These are phyloP conservation scores for Aspergillus novoparasiticus DNA, from an alignment of 2,329 filamentous ascomycete species.

Conservation along the genomic window DNA sequence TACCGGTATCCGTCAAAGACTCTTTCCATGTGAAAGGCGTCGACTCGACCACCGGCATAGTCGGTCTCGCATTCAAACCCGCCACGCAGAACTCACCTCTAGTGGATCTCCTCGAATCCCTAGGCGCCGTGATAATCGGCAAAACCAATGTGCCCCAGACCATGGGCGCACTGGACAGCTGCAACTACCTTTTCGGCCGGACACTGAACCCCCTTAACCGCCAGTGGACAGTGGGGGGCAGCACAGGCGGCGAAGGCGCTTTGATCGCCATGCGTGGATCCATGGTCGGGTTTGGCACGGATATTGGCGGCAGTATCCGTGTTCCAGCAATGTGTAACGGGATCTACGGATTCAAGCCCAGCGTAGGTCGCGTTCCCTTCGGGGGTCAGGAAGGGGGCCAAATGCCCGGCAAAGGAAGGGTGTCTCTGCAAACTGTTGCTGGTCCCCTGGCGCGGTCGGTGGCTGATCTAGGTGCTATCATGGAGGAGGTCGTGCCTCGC, in stretches of 20 bases:
- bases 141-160: slow-evolving; percentile 71
- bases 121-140: slow-evolving; percentile 68
- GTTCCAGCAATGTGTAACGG: slow-evolving; percentile 55
- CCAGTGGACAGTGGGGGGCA: slow-evolving; percentile 63
- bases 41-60: slow-evolving; percentile 60
- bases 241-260: slow-evolving; percentile 66
- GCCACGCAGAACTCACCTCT: slow-evolving; percentile 59
- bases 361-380: slow-evolving; percentile 51
- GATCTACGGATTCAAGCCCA: slow-evolving; percentile 56
- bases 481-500: slow-evolving; percentile 54
- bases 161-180: slow-evolving; percentile 54
- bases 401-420: slow-evolving; percentile 51
- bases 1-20: slow-evolving; percentile 58
- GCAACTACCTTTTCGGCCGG: slow-evolving; percentile 64
- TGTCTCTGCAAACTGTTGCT: slow-evolving; percentile 53
- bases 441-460: slow-evolving; percentile 46
- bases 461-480: slow-evolving; percentile 48
- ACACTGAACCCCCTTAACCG: slow-evolving; percentile 66
- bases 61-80: slow-evolving; percentile 62
- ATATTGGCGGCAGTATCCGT: slow-evolving; percentile 55
- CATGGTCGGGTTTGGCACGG: slow-evolving; percentile 64
- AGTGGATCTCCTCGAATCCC: slow-evolving; percentile 59
- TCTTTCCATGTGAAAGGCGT: slow-evolving; percentile 51
- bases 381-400: slow-evolving; percentile 54
- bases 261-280: slow-evolving; percentile 61